Evolutionary conservation across 129 eudicot species (phyloP), one percentile per base, ranked within the genome.

Genomic region (Scalesia atractyloides): DNA sequence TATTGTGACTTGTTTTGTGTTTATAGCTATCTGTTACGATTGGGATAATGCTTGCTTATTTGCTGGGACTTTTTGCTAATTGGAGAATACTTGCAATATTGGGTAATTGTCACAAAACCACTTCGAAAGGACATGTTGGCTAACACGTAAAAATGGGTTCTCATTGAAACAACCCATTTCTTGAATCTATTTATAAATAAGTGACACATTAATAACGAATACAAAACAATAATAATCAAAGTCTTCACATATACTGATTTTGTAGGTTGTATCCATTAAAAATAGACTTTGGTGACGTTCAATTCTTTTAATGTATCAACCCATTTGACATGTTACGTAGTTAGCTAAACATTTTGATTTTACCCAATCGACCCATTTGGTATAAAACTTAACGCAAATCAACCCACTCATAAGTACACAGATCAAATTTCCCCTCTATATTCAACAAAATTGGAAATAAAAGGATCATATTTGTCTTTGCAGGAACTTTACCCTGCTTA

Each of bases 1-100:
- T 73, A 56, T 57, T 30, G 6, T 59, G 56, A 15, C 13, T 8
- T 36, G 18, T 24, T 77, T 64, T 46, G 41, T 75, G 61, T 67
- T 70, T 79, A 72, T 72, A 93, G 98, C 89, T 94, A 48, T 87
- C 97, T 18, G 96, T 94, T 57, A 90, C 98, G 17, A 88, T 94
- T 68, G 98, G 98, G 61, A 94, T 90, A 52, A 80, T 94, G 98
- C 76, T 94, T 61, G 81, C 96, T 5, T 94, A 94, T 83, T 83
- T 94, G 75, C 82, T 94, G 43, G 98, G 98, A 48, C 91, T 94
- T 72, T 83, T 94, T 77, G 87, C 66, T 73, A 71, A 72, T 61
- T 94, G 97, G 98, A 90, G 98, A 84, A 61, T 81, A 7, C 98
- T 94, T 79, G 98, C 98, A 67, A 84, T 86, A 76, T 73, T 94